These are phyloP conservation scores for Calonectria hongkongensis DNA, from an alignment of 2,329 filamentous ascomycete genomes.

Conservation along the genomic window DNA sequence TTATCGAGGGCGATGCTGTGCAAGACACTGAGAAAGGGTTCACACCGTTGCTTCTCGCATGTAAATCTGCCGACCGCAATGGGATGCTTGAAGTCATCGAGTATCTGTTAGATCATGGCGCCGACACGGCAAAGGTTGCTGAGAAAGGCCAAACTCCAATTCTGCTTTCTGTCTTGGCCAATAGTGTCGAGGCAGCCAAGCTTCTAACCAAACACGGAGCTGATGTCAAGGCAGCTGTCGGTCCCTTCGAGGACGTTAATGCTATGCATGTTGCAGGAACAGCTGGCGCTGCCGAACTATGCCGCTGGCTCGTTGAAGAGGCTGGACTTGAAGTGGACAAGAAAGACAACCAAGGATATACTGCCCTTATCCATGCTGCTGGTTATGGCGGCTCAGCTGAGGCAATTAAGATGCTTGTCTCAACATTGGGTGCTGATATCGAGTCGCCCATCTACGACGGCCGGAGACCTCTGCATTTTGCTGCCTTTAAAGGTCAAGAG, in stretches of 20 bases:
- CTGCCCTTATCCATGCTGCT: constrained; percentile 28
- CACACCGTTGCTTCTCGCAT: constrained; percentile 26
- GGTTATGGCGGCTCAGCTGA: constrained; percentile 28
- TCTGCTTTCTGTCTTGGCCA: constrained; percentile 23
- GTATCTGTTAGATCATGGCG: constrained; percentile 33
- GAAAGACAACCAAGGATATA: constrained; percentile 26
- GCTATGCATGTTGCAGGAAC: constrained; percentile 29
- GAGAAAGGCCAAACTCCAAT: constrained; percentile 21
- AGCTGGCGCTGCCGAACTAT: constrained; percentile 26
- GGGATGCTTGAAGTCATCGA: constrained; percentile 29
- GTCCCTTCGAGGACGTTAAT: constrained; percentile 34
- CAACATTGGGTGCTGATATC: constrained; percentile 2
- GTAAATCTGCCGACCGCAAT: constrained; percentile 8
- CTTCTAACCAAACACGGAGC: constrained; percentile 29
- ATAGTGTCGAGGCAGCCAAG: constrained; percentile 29
- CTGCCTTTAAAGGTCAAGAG: constrained; percentile 29
- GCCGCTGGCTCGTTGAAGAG: constrained; percentile 30
- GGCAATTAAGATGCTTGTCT: constrained; percentile 22
- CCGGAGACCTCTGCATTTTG: constrained; percentile 28
- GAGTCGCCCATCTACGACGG: constrained; percentile 28
- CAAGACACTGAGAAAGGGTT: constrained; percentile 28
- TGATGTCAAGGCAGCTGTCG: constrained; percentile 30
- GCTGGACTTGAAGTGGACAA: constrained; percentile 8
- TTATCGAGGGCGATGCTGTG: constrained; percentile 20
- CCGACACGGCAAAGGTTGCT: background rate